Conservation (phyloP, 139 green algal genomes). For the Chlorella sp. region DNA sequence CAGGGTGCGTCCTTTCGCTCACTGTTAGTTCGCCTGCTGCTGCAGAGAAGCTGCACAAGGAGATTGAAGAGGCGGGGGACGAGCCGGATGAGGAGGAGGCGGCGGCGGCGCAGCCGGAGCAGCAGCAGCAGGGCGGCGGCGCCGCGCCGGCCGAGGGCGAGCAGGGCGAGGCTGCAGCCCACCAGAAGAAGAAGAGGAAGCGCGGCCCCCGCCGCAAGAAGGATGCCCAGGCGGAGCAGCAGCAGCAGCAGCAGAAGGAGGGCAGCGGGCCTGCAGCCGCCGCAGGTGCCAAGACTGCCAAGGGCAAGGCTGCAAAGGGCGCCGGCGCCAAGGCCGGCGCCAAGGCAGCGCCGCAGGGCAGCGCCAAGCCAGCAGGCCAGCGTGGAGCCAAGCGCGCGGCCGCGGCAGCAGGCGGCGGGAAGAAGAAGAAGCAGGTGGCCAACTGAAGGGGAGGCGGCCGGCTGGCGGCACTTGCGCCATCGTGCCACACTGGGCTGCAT, state of each 20-base stretch:
- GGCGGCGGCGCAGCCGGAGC: neutral
- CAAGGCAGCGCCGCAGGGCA: neutral
- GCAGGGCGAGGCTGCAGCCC: neutral
- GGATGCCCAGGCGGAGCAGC: neutral
- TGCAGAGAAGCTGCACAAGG: slow-evolving; percentile 19
- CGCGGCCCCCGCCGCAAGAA: neutral
- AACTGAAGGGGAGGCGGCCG: too few relatives aligned
- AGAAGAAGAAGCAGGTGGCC: slow-evolving; percentile 6
- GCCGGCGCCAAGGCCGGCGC: neutral
- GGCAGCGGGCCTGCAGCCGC: too few relatives aligned
- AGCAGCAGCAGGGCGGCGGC: neutral
- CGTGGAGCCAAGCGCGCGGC: neutral
- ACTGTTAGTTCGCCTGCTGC: neutral
- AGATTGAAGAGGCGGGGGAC: slow-evolving; percentile 1
- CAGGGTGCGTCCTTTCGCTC: neutral
- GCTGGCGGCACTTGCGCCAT: too few relatives aligned
- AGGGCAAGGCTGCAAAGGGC: too few relatives aligned
- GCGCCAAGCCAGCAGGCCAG: neutral
- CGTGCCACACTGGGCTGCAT: too few relatives aligned
- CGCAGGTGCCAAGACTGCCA: too few relatives aligned
- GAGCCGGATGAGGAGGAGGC: neutral
- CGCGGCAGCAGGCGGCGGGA: neutral
- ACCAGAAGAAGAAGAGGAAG: neutral
- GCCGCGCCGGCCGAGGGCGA: neutral
- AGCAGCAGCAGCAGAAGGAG: neutral